Evolutionary conservation across 2,329 filamentous ascomycete genomes (phyloP).

Genomic region (Epicoccum sorghinum): DNA sequence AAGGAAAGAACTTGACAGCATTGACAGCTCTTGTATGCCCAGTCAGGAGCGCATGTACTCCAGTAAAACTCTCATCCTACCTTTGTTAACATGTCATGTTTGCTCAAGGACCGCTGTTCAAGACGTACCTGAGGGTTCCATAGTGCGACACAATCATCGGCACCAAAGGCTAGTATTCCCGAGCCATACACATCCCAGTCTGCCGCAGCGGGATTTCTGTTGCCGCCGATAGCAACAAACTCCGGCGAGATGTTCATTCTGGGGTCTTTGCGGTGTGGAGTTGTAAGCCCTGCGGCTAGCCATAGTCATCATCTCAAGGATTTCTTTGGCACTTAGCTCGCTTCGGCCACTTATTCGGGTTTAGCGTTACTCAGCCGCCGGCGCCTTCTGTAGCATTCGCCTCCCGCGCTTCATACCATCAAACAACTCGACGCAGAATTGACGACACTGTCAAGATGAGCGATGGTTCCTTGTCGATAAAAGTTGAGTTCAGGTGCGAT

Average conservation of each 20-base stretch:
- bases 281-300: conserved; percentile 23
- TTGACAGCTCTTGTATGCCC: conserved; percentile 84
- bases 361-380: conserved; percentile 15
- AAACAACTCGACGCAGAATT: not conserved
- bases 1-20: conserved; percentile 77
- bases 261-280: conserved; percentile 20
- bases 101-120: not conserved
- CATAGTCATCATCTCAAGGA: conserved; percentile 34
- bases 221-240: conserved; percentile 80
- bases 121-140: conserved; percentile 78
- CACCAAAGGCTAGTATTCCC: conserved; percentile 83
- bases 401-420: not conserved
- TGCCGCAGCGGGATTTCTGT: conserved; percentile 85
- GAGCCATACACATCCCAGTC: conserved; percentile 75
- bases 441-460: conserved; percentile 15
- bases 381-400: conserved; percentile 14
- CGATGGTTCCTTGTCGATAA: conserved; percentile 59
- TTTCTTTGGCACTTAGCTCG: conserved; percentile 42
- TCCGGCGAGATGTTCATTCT: conserved; percentile 46
- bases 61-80: conserved; percentile 55
- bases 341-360: conserved; percentile 23
- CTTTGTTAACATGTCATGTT: conserved; percentile 17
- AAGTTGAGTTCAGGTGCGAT: conserved; percentile 75
- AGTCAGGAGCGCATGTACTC: conserved; percentile 70
- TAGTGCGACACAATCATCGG: conserved; percentile 84